Evolutionary conservation across 225 moss, liverwort and hornwort genomes (phyloP).

Genomic region (Bryum argenteum): DNA sequence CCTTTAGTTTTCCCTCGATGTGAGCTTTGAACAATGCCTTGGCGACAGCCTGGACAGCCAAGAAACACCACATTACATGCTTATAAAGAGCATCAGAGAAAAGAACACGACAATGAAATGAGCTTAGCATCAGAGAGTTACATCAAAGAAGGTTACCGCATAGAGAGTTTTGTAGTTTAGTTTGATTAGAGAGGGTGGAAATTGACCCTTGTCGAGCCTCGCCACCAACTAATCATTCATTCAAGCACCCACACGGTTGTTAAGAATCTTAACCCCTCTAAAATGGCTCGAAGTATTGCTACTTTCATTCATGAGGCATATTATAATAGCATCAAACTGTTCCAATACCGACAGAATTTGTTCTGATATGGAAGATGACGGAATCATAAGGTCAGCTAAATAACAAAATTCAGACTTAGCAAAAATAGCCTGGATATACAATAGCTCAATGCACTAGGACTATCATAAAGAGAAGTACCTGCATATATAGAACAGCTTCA

Average conservation of each 20-base stretch:
- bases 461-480: constrained; percentile 45
- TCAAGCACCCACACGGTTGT: constrained; percentile 21
- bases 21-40: constrained; percentile 81
- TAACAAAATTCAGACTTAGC: background rate
- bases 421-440: background rate
- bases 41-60: constrained; percentile 56
- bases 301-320: too few relatives aligned
- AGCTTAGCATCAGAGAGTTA: background rate
- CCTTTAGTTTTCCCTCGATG: constrained; percentile 77
- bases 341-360: background rate
- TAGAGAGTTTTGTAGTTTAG: constrained; percentile 70
- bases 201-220: constrained; percentile 71
- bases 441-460: background rate
- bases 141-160: constrained; percentile 45
- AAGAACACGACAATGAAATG: background rate
- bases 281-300: too few relatives aligned
- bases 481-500: constrained; percentile 77
- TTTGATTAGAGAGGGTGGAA: constrained; percentile 60
- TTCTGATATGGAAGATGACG: constrained; percentile 1
- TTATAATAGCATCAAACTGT: background rate
- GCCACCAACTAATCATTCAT: constrained; percentile 61
- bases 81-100: constrained; percentile 16
- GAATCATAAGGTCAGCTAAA: background rate
- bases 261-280: constrained; percentile 22
- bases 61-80: constrained; percentile 20